Conservation (phyloP, 768 basidiomycete genomes). For the Lactarius deliciosus region DNA sequence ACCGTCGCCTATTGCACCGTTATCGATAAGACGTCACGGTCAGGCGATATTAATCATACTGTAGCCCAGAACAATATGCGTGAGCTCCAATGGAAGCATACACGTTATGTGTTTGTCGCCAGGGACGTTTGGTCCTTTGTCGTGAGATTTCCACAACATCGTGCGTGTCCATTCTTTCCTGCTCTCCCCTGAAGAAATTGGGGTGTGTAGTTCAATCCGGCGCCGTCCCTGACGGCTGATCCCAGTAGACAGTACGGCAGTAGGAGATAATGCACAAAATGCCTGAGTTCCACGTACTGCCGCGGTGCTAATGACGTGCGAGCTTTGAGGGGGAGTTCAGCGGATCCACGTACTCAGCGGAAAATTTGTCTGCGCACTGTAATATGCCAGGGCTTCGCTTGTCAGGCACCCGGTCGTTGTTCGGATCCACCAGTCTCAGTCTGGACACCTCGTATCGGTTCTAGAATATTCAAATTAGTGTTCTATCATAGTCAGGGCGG, state of each 20-base stretch:
- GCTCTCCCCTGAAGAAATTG: conserved; percentile 4
- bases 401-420: conserved; percentile 25
- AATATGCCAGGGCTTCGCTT: conserved; percentile 3
- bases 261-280: conserved; percentile 19
- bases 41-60: conserved; percentile 34
- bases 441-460: conserved; percentile 29
- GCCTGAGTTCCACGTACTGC: conserved; percentile 19
- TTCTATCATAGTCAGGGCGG: neutral
- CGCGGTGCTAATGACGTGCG: conserved; percentile 20
- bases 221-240: conserved; percentile 24
- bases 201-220: conserved; percentile 5
- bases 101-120: conserved; percentile 28
- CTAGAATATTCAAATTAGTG: conserved; percentile 22
- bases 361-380: conserved; percentile 14
- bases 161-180: conserved; percentile 26
- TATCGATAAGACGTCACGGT: neutral
- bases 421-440: conserved; percentile 30
- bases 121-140: conserved; percentile 11
- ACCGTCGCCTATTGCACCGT: conserved; percentile 34
- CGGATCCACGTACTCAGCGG: neutral
- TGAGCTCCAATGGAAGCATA: conserved; percentile 52
- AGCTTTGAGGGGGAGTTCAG: conserved; percentile 21
- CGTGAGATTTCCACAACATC: conserved; percentile 34
- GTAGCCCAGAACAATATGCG: conserved; percentile 60
- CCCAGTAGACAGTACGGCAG: conserved; percentile 30